Base-by-base conservation (phyloP, 2,329 filamentous ascomycete genomes). In the Cladophialophora carrionii region DNA sequence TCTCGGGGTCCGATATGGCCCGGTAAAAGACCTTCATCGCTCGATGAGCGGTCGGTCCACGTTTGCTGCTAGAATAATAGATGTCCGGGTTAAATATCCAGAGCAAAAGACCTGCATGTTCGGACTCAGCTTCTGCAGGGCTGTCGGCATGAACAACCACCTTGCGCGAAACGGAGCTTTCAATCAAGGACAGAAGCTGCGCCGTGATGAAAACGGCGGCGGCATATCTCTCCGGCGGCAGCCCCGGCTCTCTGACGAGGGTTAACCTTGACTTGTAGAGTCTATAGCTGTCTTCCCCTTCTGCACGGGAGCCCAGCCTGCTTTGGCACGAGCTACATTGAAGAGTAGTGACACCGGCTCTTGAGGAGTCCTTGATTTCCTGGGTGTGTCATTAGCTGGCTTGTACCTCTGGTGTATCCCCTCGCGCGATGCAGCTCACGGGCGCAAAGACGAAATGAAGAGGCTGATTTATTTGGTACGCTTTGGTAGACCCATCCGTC, bases 21-120 rank as follows among this genome's bases (percentile, higher is more conserved):
- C 83, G 78, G 72, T 82, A 87, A 63, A 88, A 81, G 22, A 87
- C 76, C 69, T 87, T 88, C 76, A 85, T 80, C 1, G 83, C 84
- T n/a, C 83, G 79, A 55, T 77, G 76, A 2, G 74, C 71, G 51
- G 80, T 76, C 8, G 65, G 68, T 4, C 65, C 67, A 17, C 68
- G 64, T 49, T 58, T 66, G 20, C 80, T 81, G 9, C 79, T 83
- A 1, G 85, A 85, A 68, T 86, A 84, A 57, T 80, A 79, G 48
- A 88, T 78, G 64, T 86, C 82, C 0, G 85, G 84, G 7, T 86
- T 85, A 74, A 88, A 88, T 61, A 85, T 78, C 86, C 85, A 88
- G 31, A 87, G 48, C 56, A 62, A 49, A 26, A 71, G 63, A 49
- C 63, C 61, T 61, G 26, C 59, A 34, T 20, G 20, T 8, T 31